phyloP scores from a whole-genome alignment of 2,329 filamentous ascomycete species.

The Cryphonectria carpinicola region DNA sequence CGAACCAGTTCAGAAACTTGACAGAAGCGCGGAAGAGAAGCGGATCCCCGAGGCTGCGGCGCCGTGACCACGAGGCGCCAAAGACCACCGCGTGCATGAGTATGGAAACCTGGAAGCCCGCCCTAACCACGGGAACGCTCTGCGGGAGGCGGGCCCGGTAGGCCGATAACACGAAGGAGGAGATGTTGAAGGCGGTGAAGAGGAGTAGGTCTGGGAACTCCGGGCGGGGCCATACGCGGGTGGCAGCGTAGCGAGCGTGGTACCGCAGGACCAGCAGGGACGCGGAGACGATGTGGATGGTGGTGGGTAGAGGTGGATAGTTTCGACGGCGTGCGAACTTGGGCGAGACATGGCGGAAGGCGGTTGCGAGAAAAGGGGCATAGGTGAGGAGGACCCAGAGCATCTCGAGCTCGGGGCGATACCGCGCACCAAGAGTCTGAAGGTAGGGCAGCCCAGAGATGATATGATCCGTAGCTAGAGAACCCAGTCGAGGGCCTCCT shows the following conservation, averaged over 20 bases:
- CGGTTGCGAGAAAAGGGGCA: slow-evolving; percentile 11
- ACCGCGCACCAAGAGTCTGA: not conserved
- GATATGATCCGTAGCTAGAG: not conserved
- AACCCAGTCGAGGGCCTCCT: not conserved
- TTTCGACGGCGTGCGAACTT: slow-evolving; percentile 17
- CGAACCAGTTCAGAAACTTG: slow-evolving; percentile 26
- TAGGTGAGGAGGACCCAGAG: slow-evolving; percentile 20
- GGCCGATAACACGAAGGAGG: slow-evolving; percentile 12
- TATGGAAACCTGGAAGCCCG: slow-evolving; percentile 14
- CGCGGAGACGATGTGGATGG: slow-evolving; percentile 15
- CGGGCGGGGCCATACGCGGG: slow-evolving; percentile 19
- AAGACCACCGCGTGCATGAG: slow-evolving; percentile 12
- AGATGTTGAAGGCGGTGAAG: slow-evolving; percentile 17
- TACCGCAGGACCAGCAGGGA: slow-evolving; percentile 14
- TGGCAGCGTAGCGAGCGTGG: slow-evolving; percentile 18
- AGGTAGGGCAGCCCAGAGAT: slow-evolving; percentile 9
- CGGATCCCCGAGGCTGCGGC: not conserved
- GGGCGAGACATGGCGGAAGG: slow-evolving; percentile 9
- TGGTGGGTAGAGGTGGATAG: slow-evolving; percentile 10
- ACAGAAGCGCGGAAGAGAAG: slow-evolving; percentile 19
- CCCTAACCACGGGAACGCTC: not conserved
- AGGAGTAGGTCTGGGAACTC: slow-evolving; percentile 17
- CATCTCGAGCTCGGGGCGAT: slow-evolving; percentile 23
- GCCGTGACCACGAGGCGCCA: slow-evolving; percentile 17
- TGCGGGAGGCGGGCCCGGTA: not conserved